A percentile compares a stretch with the other conserved stretches of the same genome.
These are phyloP conservation scores for Rhexocercosporidium sp. DNA, from an alignment of 2,329 filamentous ascomycete genomes.

Conservation along the genomic window DNA sequence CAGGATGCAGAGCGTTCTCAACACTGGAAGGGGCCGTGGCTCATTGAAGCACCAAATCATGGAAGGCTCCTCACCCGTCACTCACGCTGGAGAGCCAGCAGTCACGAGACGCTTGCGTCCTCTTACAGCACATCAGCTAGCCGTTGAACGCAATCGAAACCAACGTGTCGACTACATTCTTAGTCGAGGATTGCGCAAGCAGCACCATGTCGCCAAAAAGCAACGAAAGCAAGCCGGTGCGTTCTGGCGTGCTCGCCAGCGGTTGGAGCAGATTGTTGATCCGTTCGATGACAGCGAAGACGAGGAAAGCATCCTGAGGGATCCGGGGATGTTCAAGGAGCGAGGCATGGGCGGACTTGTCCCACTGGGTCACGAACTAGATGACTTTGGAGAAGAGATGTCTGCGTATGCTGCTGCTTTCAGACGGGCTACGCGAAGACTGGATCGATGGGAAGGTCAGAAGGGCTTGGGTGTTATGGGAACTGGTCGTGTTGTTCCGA, in stretches of 20 bases:
- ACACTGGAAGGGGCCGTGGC: slow-evolving; percentile 46
- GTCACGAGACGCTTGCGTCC: slow-evolving; percentile 68
- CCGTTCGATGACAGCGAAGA: slow-evolving; percentile 68
- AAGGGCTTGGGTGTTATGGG: slow-evolving; percentile 41
- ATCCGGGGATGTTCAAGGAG: slow-evolving; percentile 53
- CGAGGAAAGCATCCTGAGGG: slow-evolving; percentile 52
- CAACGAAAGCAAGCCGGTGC: slow-evolving; percentile 67
- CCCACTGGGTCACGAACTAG: slow-evolving; percentile 63
- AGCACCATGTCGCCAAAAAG: slow-evolving; percentile 68
- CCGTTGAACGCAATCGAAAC: slow-evolving; percentile 78
- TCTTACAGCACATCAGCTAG: slow-evolving; percentile 80
- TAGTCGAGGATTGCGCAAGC: slow-evolving; percentile 71
- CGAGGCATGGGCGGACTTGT: slow-evolving; percentile 68
- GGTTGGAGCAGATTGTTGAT: slow-evolving; percentile 61
- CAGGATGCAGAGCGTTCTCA: slow-evolving; percentile 38
- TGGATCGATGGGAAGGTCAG: slow-evolving; percentile 71
- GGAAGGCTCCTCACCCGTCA: slow-evolving; percentile 65
- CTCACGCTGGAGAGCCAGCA: slow-evolving; percentile 49
- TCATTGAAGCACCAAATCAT: slow-evolving; percentile 64
- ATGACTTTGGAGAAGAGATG: slow-evolving; percentile 80
- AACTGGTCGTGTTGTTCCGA: slow-evolving; percentile 34
- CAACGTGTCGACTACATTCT: slow-evolving; percentile 84
- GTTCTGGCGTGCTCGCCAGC: slow-evolving; percentile 68
- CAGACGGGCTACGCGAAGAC: slow-evolving; percentile 64
- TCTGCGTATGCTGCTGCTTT: slow-evolving; percentile 70